Base-by-base conservation (phyloP, 2,329 filamentous ascomycete genomes). In the Colletotrichum sp. region DNA sequence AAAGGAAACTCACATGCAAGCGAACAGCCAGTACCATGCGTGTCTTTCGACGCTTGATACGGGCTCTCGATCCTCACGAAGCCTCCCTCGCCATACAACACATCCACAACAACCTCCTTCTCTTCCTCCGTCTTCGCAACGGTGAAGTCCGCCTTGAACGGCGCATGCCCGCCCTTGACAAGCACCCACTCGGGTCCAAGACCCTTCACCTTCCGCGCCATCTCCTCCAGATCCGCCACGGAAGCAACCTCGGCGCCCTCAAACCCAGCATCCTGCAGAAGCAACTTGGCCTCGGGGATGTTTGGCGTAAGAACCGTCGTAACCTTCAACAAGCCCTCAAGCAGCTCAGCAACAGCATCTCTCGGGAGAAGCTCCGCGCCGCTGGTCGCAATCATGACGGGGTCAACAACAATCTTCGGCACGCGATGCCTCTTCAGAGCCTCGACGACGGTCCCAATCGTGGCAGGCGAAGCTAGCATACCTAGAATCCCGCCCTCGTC, bases 21-120 rank as follows among this genome's bases (percentile, higher is more conserved):
- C 12, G 96, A 97, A 82, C 97, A 99, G 5, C 97, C 97, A 0
- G 97, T 98, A 1, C 97, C 97, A 81, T 99, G 97, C 0, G 96
- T 98, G 81, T 96, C 96, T 75, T 88, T 93, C 10, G 94, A 95
- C 12, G 88, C 85, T 77, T 95, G 88, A 81, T 94, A 98, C 6
- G 89, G 88, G 52, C 92, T 94, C 83, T 96, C 90, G 64, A 98
- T 89, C 52, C 92, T 86, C 2, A 91, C 87, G 0, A 89, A 83
- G 0, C 86, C 87, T 1, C 88, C 89, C 0, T 84, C 84, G 8
- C 95, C 94, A 58, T 92, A 91, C 7, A 98, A 88, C 5, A 98
- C 89, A 81, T 98, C 95, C 32, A 97, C 89, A 2, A 98, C 92
- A 3, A 94, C 80, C 30, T 92, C 86, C 65, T 87, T 90, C 66